These are phyloP conservation scores for Skeletonema tropicum DNA, from an alignment of 108 stramenopile species.

Conservation along the genomic window DNA sequence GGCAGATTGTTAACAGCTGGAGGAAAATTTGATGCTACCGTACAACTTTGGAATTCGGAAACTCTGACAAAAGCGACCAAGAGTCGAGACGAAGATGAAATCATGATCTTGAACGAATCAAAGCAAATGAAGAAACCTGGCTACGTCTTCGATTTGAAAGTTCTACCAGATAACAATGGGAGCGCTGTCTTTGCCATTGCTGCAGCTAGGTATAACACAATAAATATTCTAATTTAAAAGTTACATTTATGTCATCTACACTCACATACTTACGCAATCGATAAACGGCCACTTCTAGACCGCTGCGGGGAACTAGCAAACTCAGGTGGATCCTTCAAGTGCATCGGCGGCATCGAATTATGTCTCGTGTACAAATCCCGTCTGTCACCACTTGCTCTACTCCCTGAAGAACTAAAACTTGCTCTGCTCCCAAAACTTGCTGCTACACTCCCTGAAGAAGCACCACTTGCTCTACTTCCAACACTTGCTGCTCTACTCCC, in stretches of 20 bases:
- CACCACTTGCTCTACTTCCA: too few relatives aligned
- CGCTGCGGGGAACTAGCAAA: not conserved
- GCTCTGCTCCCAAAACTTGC: too few relatives aligned
- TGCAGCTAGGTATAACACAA: slow-evolving; percentile 58
- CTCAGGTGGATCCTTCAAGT: too few relatives aligned
- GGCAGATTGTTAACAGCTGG: slow-evolving; percentile 55
- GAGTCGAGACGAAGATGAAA: slow-evolving; percentile 12
- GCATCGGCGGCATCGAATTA: too few relatives aligned
- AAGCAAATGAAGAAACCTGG: slow-evolving; percentile 36
- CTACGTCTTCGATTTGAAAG: slow-evolving; percentile 57
- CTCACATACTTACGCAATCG: not conserved
- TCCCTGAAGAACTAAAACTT: too few relatives aligned
- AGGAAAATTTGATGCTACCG: slow-evolving; percentile 60
- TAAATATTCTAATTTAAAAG: slow-evolving; percentile 48
- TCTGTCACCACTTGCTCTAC: too few relatives aligned
- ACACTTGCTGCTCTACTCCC: too few relatives aligned
- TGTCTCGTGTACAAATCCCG: too few relatives aligned
- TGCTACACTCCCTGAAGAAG: too few relatives aligned
- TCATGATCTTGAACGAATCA: slow-evolving; percentile 7
- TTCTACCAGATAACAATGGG: slow-evolving; percentile 38
- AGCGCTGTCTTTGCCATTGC: slow-evolving; percentile 48
- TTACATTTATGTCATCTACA: not conserved
- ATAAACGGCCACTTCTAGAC: not conserved
- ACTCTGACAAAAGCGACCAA: slow-evolving; percentile 22
- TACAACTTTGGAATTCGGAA: slow-evolving; percentile 38